Conservation (phyloP, 106 monocot genomes). For the Iris macrosiphon region DNA sequence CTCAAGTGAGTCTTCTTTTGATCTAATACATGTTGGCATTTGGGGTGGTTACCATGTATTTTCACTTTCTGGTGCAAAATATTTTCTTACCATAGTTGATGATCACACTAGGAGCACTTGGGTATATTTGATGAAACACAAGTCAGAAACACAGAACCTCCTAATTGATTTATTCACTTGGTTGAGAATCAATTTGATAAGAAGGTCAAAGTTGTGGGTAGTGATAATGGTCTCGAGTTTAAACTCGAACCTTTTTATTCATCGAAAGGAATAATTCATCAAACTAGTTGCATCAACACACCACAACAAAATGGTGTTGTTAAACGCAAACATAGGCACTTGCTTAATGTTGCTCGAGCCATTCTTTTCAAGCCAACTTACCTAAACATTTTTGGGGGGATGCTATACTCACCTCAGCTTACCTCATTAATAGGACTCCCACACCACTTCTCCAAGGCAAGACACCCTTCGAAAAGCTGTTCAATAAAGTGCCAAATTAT, state of each 20-base stretch:
- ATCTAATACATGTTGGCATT: constrained; percentile 9
- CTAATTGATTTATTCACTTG: not conserved
- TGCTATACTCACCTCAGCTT: not conserved
- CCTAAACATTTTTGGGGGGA: not conserved
- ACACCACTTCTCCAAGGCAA: not conserved
- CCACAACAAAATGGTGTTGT: not conserved
- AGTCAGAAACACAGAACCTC: not conserved
- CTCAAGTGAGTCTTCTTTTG: not conserved
- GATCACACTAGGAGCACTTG: constrained; percentile 1
- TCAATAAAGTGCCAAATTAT: not conserved
- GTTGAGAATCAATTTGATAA: not conserved
- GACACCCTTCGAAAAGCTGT: not conserved
- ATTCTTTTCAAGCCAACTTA: not conserved
- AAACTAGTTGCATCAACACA: not conserved
- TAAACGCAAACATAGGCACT: not conserved
- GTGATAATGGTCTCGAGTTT: constrained; percentile 3
- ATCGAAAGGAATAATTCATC: not conserved
- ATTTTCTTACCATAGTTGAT: not conserved
- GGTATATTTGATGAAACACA: constrained; percentile 2
- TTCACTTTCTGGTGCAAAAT: not conserved
- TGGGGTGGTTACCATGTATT: constrained; percentile 3
- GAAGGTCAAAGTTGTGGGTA: not conserved
- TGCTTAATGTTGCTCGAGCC: not conserved
- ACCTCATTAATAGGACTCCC: not conserved
- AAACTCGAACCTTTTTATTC: not conserved